Conservation (phyloP, 73 alveolate genomes). For the Blepharisma stoltei region DNA sequence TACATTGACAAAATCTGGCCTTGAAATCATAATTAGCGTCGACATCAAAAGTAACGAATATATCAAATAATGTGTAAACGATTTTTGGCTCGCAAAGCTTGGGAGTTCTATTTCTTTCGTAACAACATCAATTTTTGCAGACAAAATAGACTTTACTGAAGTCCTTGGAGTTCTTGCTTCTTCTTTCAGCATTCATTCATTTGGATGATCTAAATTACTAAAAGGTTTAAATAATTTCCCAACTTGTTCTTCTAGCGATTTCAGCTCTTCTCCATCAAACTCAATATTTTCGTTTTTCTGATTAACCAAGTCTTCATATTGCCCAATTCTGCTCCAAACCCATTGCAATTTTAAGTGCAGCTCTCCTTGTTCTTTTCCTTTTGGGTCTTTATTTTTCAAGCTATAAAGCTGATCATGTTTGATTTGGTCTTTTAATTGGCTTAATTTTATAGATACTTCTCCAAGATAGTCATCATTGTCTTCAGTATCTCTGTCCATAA, state of each 20-base stretch:
- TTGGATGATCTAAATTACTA: conserved; percentile 30
- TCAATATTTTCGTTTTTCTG: conserved; percentile 48
- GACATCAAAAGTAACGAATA: not conserved
- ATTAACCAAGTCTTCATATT: conserved; percentile 34
- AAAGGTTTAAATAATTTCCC: conserved; percentile 54
- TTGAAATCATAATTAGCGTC: not conserved
- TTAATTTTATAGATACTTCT: conserved; percentile 38
- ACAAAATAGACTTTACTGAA: not conserved
- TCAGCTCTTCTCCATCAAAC: conserved; percentile 42
- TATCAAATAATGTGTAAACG: not conserved
- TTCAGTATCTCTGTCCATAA: conserved; percentile 44
- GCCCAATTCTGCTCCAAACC: conserved; percentile 45
- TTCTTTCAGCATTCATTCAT: not conserved
- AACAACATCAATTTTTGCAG: not conserved
- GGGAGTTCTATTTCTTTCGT: not conserved
- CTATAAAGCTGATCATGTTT: conserved; percentile 58
- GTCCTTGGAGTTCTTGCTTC: conserved; percentile 10
- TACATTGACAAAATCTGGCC: conserved; percentile 30
- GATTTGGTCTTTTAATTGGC: conserved; percentile 39
- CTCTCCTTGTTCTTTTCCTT: conserved; percentile 35
- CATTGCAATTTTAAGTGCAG: conserved; percentile 43
- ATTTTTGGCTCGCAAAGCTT: not conserved
- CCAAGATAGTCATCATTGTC: conserved; percentile 58
- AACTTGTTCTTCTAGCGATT: conserved; percentile 38
- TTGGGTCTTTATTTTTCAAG: conserved; percentile 21